Conservation (phyloP, 768 basidiomycete species). For the Royoungia palumana region DNA sequence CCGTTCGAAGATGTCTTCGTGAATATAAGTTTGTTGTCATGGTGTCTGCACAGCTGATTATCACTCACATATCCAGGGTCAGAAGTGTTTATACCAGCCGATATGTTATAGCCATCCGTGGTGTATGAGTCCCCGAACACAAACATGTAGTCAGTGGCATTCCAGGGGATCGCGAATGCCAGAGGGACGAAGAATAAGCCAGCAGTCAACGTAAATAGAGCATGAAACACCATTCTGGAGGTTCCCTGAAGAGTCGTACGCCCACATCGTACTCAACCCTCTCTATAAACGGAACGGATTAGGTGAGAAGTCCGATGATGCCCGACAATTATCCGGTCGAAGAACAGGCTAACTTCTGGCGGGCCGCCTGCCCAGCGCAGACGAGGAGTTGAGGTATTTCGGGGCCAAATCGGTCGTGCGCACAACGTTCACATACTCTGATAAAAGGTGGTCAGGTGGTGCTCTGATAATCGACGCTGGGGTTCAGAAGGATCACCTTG, state of each 20-base stretch:
- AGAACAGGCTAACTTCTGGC: no score
- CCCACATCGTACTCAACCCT: no score
- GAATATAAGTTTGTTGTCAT: conserved; percentile 1
- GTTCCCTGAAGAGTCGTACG: neutral
- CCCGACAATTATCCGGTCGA: neutral
- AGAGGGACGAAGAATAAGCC: conserved; percentile 6
- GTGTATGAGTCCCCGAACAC: conserved; percentile 66
- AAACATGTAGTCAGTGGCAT: conserved; percentile 51
- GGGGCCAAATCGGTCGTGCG: no score
- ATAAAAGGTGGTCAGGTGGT: no score
- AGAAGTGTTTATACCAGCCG: conserved; percentile 50
- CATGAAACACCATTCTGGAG: conserved; percentile 11
- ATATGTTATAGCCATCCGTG: conserved; percentile 56
- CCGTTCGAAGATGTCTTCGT: conserved; percentile 56
- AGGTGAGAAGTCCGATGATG: neutral
- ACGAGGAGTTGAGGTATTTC: no score
- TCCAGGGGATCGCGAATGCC: conserved; percentile 41
- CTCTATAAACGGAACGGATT: conserved; percentile 10
- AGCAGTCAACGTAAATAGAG: conserved; percentile 1
- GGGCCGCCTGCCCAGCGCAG: no score
- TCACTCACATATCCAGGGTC: conserved; percentile 48
- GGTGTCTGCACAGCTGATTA: neutral
- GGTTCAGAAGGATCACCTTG: no score
- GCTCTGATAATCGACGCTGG: no score
- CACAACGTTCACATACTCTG: no score